Base-by-base conservation (phyloP, 768 basidiomycete genomes). In the Dacryopinax spathularia region DNA sequence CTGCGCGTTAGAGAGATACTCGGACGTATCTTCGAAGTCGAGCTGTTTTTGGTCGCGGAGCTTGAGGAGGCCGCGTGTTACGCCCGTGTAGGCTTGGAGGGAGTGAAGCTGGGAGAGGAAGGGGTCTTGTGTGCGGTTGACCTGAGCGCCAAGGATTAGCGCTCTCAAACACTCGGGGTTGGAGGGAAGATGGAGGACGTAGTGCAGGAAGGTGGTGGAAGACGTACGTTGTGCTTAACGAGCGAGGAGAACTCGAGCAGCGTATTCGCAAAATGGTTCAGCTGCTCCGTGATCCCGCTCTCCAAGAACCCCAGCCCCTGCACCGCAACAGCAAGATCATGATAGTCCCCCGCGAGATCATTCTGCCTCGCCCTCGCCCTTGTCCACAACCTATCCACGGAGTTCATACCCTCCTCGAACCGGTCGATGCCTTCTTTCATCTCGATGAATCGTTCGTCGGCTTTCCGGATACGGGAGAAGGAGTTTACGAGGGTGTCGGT, bases 251-350 rank as follows among this genome's bases (percentile, higher is more conserved):
- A 97, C 73, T 98, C 94, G 35, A 97, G 80, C 62, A 99, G 79
- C 1, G 92, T 93, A 72, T 95, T 94, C 33, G 95, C 96, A 69
- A 98, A 98, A 72, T 95, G 87, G 71, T 95, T 95, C 68, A 99
- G 77, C 0, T 92, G 94, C 70, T 99, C 96, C 48, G 96, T 99
- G 68, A 99, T 99, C 36, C 96, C 96, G 66, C 90, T 91, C 75
- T 99, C 96, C 67, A 99, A 82, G 77, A 97, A 98, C 68, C 95
- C 96, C 65, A 99, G 82, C 60, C 94, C 95, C 73, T 98, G 95
- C 56, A 96, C 91, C 41, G 91, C 88, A 66, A 93, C 89, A 43
- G 96, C 93, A 67, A 98, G 79, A 75, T 97, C 96, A 72, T 97
- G 92, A 75, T 99, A 99, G 78, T 99, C 96, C 67, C 85, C 85